Conservation (phyloP, 108 stramenopile genomes). For the Craspedostauros australis region DNA sequence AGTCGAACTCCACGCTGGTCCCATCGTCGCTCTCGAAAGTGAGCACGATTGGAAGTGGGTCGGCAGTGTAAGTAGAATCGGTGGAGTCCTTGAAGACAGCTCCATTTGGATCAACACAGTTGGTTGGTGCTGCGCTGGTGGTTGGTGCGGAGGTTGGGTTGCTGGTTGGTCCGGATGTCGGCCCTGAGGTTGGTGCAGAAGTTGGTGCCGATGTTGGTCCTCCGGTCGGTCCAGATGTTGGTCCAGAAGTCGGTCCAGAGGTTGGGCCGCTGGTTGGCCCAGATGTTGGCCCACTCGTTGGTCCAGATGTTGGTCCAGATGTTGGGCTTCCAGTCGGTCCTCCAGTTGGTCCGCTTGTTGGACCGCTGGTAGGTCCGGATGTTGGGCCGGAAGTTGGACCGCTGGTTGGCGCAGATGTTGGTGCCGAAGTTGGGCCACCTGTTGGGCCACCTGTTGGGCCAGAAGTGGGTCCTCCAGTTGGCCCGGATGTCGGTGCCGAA, state of each 20-base stretch:
- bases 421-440: too few relatives aligned
- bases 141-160: constrained; percentile 1
- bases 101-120: too few relatives aligned
- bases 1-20: too few relatives aligned
- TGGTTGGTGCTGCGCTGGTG: neutral
- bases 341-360: constrained; percentile 1
- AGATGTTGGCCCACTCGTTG: constrained; percentile 2
- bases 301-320: constrained; percentile 1
- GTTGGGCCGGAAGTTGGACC: too few relatives aligned
- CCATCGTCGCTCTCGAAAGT: too few relatives aligned
- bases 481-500: too few relatives aligned
- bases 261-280: constrained; percentile 1
- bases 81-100: too few relatives aligned
- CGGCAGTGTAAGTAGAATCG: too few relatives aligned
- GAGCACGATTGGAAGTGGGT: too few relatives aligned
- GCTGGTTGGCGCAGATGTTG: too few relatives aligned
- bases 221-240: constrained; percentile 1
- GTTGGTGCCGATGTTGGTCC: constrained; percentile 2
- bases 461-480: too few relatives aligned
- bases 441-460: too few relatives aligned
- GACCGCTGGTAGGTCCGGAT: neutral
- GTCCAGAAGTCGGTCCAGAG: constrained; percentile 1
- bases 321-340: neutral
- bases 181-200: constrained; percentile 2
- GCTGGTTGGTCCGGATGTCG: neutral